Evolutionary conservation across 2,329 filamentous ascomycete genomes (phyloP).

Genomic region (Monosporascus sp.): DNA sequence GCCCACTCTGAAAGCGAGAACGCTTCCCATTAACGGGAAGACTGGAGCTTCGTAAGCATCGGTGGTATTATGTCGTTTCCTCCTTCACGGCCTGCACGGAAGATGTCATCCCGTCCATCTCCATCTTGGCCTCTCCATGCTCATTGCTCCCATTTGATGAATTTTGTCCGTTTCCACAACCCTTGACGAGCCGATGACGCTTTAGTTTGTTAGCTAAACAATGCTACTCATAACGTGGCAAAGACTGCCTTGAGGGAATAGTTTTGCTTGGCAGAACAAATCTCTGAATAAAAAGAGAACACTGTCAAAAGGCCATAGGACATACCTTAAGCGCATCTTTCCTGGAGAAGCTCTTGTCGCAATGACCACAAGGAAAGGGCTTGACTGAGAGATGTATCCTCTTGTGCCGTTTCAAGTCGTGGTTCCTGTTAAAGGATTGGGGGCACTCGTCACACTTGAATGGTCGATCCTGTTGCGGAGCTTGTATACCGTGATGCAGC

Average conservation of each 20-base stretch:
- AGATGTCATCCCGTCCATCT: neutral
- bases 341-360: conserved; percentile 93
- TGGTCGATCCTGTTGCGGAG: conserved; percentile 65
- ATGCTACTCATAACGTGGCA: neutral
- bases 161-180: conserved; percentile 43
- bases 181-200: conserved; percentile 60
- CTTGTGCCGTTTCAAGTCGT: conserved; percentile 94
- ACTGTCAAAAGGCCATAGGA: neutral
- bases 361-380: conserved; percentile 85
- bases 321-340: conserved; percentile 94
- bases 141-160: conserved; percentile 11
- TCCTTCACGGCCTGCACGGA: neutral
- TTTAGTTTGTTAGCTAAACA: conserved; percentile 25
- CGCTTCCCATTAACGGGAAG: neutral
- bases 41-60: neutral
- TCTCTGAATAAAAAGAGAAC: neutral
- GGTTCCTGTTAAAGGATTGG: conserved; percentile 92
- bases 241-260: neutral
- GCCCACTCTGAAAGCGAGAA: neutral
- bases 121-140: neutral
- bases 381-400: conserved; percentile 92
- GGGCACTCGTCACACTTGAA: conserved; percentile 93
- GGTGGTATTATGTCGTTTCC: neutral
- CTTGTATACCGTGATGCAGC: conserved; percentile 50
- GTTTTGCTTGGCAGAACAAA: conserved; percentile 17